Base-by-base conservation (phyloP, 805 yeast genomes). In the Cyberlindnera saturnus region DNA sequence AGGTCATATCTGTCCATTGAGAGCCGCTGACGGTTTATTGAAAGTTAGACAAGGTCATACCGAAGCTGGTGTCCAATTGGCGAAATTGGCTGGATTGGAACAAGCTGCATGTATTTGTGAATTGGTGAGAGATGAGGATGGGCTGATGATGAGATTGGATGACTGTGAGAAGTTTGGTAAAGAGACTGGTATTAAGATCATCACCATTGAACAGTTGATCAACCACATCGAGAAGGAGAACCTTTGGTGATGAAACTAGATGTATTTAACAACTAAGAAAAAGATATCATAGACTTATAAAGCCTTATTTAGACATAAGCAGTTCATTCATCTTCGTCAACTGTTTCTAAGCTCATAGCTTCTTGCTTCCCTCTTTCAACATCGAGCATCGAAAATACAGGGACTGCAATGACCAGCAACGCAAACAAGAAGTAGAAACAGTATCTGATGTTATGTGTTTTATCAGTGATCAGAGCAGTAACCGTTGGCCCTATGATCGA, bases 51-150 rank as follows among this genome's bases (percentile, higher is more conserved):
- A 86, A 45, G 99, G 99, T 14, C 99, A 93, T 62, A 93, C 99
- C 10, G 99, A 93, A 67, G 98, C 99, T 15, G 89, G 88, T 23
- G 95, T 93, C 8, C 96, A 91, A 60, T 71, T 93, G 50, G 82
- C 96, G 60, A 67, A 69, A 56, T 70, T 90, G 56, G 74, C 91
- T 6, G 89, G 88, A 0, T 70, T 86, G 53, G 77, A 77, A 49
- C 95, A 93, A 2, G 99, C 88, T 2, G 95, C 86, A 14, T 93
- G 85, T 32, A 91, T 93, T 54, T 86, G 98, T 64, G 99, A 93
- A 68, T 71, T 93, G 53, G 98, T 93, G 19, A 78, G 84, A 45
- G 98, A 89, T 52, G 84, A 80, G 38, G 98, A 93, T 58, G 99
- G 99, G 1, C 70, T 84, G 50, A 93, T 93, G 98, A 88, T 90